phyloP scores from a whole-genome alignment of 768 basidiomycete genomes.

The Mycena filopes region DNA sequence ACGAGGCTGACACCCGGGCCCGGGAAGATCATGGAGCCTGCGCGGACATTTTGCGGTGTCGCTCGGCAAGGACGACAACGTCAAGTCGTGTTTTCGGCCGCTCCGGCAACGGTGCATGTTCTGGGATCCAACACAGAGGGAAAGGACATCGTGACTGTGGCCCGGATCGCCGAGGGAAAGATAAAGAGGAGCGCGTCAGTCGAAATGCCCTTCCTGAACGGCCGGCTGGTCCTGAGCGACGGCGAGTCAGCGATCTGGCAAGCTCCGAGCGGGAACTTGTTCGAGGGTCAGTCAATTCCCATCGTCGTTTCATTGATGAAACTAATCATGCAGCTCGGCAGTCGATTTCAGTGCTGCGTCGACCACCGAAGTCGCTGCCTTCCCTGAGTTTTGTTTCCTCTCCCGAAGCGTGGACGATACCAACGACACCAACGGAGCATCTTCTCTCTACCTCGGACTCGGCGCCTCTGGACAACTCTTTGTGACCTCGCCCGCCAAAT shows the following conservation, averaged over 20 bases:
- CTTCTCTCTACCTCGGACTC: constrained; percentile 67
- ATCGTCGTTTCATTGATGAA: constrained; percentile 27
- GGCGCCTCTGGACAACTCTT: constrained; percentile 74
- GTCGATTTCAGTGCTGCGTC: constrained; percentile 11
- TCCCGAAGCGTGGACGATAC: constrained; percentile 45
- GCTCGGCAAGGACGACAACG: constrained; percentile 36
- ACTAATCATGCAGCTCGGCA: constrained; percentile 21
- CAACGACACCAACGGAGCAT: constrained; percentile 25
- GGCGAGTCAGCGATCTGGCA: constrained; percentile 52
- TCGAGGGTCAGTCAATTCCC: constrained; percentile 49
- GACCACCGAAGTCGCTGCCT: constrained; percentile 42
- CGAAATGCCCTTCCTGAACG: constrained; percentile 52
- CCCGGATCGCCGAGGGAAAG: constrained; percentile 38
- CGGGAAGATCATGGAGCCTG: constrained; percentile 70
- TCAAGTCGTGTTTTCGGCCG: constrained; percentile 34
- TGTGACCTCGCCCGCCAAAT: constrained; percentile 47
- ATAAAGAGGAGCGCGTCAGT: constrained; percentile 31
- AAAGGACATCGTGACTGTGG: constrained; percentile 47
- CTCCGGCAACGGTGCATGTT: constrained; percentile 39
- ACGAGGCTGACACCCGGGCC: constrained; percentile 69
- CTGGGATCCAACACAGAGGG: constrained; percentile 52
- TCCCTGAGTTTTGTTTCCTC: constrained; percentile 72
- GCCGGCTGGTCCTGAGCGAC: constrained; percentile 56
- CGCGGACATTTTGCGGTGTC: constrained; percentile 47
- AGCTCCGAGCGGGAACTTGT: constrained; percentile 57